Conservation (phyloP, 306 rosid genomes). For the Gastrolobium bilobum region DNA sequence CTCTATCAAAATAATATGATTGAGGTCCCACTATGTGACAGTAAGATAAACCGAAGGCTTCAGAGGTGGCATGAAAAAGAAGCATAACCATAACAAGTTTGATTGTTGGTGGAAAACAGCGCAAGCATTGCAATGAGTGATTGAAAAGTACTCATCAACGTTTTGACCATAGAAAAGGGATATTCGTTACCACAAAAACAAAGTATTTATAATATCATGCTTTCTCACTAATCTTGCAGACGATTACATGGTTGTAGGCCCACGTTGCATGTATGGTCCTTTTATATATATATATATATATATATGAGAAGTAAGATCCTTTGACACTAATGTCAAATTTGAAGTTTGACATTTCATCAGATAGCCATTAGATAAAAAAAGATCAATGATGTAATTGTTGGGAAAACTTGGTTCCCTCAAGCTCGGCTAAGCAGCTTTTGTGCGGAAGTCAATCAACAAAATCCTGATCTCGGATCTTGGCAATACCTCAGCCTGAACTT, state of each 20-base stretch:
- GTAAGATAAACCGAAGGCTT: conserved; percentile 29
- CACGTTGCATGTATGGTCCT: neutral
- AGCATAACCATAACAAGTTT: conserved; percentile 33
- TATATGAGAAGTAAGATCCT: too few relatives aligned
- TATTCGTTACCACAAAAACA: neutral
- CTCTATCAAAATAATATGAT: conserved; percentile 20
- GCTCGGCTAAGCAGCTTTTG: too few relatives aligned
- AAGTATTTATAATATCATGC: neutral
- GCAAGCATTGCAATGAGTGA: neutral
- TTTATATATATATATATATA: too few relatives aligned
- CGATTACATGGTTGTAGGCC: neutral
- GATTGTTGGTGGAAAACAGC: neutral
- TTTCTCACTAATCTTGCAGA: conserved; percentile 8
- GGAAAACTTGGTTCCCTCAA: too few relatives aligned
- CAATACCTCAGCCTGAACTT: too few relatives aligned
- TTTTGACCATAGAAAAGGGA: neutral
- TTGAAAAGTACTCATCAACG: neutral
- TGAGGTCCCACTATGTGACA: conserved; percentile 36
- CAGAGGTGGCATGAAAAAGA: conserved; percentile 44
- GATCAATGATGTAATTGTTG: too few relatives aligned
- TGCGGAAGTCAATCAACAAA: too few relatives aligned
- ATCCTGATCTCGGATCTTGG: too few relatives aligned
- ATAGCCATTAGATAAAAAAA: too few relatives aligned
- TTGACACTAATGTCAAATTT: too few relatives aligned
- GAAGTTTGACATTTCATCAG: too few relatives aligned